A percentile compares a stretch with the other conserved stretches of the same genome.
These are phyloP conservation scores for Pyrus bretschneideri DNA, from an alignment of 306 rosid genomes.

Conservation along the genomic window DNA sequence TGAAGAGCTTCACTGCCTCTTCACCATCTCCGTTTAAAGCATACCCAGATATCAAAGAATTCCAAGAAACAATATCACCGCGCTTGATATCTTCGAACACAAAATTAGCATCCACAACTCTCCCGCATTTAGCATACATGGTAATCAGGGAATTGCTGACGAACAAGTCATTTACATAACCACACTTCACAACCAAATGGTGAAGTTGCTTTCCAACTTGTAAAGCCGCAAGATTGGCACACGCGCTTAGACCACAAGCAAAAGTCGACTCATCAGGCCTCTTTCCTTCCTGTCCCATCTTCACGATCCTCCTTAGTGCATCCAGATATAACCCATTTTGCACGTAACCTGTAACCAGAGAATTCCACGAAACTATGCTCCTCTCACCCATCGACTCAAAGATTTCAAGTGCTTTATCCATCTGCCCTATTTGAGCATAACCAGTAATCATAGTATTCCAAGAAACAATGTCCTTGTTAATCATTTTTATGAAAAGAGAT, in stretches of 20 bases:
- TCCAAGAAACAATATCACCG: slow-evolving; percentile 68
- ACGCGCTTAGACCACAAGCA: slow-evolving; percentile 57
- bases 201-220: slow-evolving; percentile 72
- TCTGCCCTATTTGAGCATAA: slow-evolving; percentile 56
- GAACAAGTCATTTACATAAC: slow-evolving; percentile 48
- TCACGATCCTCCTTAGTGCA: slow-evolving; percentile 47
- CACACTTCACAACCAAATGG: slow-evolving; percentile 51
- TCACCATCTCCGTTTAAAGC: slow-evolving; percentile 63
- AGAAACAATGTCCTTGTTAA: slow-evolving; percentile 48
- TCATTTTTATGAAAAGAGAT: slow-evolving; percentile 53
- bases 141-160: slow-evolving; percentile 64
- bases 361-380: slow-evolving; percentile 74
- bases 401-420: slow-evolving; percentile 50
- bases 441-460: slow-evolving; percentile 83
- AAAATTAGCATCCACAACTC: slow-evolving; percentile 37
- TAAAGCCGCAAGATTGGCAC: slow-evolving; percentile 72
- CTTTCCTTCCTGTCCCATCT: slow-evolving; percentile 48
- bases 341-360: slow-evolving; percentile 57
- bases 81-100: slow-evolving; percentile 42
- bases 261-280: slow-evolving; percentile 62
- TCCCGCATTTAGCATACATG: slow-evolving; percentile 75
- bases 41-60: slow-evolving; percentile 71
- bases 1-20: slow-evolving; percentile 48
- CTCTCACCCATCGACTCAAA: slow-evolving; percentile 47
- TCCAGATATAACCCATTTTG: slow-evolving; percentile 61